Evolutionary conservation across 352 stramenopile species (phyloP).

Genomic region (Phytopythium montanum): DNA sequence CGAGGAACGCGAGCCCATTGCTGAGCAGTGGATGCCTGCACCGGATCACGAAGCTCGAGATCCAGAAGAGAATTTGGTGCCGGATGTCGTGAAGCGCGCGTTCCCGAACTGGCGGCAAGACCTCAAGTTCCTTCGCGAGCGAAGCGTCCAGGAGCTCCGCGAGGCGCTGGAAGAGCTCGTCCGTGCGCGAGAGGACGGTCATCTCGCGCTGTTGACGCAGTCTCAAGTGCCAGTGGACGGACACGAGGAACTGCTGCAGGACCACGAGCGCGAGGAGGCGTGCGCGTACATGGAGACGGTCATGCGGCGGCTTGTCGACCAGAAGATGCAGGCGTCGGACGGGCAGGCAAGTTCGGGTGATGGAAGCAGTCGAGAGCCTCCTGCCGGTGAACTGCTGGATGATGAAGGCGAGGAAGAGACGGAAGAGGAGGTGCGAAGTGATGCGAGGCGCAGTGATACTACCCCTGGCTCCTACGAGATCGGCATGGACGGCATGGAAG

Average conservation of each 20-base stretch:
- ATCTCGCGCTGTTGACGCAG: constrained; percentile 2
- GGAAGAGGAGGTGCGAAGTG: background rate
- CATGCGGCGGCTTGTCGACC: background rate
- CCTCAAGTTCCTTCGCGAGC: constrained; percentile 34
- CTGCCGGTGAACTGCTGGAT: background rate
- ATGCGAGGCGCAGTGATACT: background rate
- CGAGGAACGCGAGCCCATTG: constrained; percentile 1
- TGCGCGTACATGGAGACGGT: constrained; percentile 2
- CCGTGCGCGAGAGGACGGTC: background rate
- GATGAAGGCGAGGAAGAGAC: background rate
- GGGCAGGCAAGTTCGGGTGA: background rate
- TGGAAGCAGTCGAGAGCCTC: background rate
- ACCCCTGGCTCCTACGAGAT: background rate
- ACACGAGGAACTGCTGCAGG: background rate
- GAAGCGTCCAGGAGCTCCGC: constrained; percentile 23
- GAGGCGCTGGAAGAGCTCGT: constrained; percentile 3
- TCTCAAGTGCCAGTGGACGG: background rate
- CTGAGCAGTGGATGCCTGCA: constrained; percentile 6
- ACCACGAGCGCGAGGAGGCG: background rate
- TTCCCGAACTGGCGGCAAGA: constrained; percentile 47
- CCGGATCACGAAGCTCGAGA: background rate
- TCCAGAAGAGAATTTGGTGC: constrained; percentile 11
- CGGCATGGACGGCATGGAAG: background rate
- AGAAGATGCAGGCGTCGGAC: background rate
- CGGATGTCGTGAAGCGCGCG: constrained; percentile 37